A percentile compares a stretch with the other conserved stretches of the same genome.
phyloP scores from a whole-genome alignment of 306 rosid species.

The Quercus glauca region DNA sequence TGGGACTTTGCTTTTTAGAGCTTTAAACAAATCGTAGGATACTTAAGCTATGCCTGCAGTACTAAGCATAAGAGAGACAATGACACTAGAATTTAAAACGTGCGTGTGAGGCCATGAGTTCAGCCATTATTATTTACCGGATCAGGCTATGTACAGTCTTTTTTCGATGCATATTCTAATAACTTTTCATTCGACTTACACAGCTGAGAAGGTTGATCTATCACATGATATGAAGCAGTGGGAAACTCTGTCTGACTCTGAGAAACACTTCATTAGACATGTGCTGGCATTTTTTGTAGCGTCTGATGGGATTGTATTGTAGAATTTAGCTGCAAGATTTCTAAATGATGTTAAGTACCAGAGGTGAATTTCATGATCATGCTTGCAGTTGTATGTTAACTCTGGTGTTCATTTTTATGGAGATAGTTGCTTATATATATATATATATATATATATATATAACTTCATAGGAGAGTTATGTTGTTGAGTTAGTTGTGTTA shows the following conservation, averaged over 20 bases:
- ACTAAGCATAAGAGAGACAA: not conserved
- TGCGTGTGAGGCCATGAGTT: not conserved
- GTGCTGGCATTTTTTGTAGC: slow-evolving; percentile 88
- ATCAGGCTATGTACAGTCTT: not conserved
- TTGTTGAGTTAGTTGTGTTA: not conserved
- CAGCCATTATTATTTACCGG: not conserved
- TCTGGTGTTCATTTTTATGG: not conserved
- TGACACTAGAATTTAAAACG: not conserved
- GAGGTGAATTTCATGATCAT: slow-evolving; percentile 48
- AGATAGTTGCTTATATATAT: not conserved
- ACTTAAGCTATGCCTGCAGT: not conserved
- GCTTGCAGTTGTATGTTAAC: not conserved
- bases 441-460: not conserved
- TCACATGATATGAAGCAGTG: slow-evolving; percentile 71
- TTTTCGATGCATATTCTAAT: slow-evolving; percentile 12
- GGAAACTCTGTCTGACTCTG: slow-evolving; percentile 64
- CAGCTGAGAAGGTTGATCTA: slow-evolving; percentile 96
- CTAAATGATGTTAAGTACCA: slow-evolving; percentile 70
- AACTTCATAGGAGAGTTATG: not conserved
- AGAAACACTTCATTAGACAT: slow-evolving; percentile 75
- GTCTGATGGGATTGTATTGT: slow-evolving; percentile 89
- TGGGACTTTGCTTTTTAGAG: not conserved
- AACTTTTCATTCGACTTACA: slow-evolving; percentile 20
- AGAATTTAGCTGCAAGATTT: slow-evolving; percentile 86
- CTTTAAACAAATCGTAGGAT: not conserved